A percentile compares a stretch with the other conserved stretches of the same genome.
Conservation (phyloP, 169 alveolate genomes). For the Haemoproteus tartakovskyi region DNA sequence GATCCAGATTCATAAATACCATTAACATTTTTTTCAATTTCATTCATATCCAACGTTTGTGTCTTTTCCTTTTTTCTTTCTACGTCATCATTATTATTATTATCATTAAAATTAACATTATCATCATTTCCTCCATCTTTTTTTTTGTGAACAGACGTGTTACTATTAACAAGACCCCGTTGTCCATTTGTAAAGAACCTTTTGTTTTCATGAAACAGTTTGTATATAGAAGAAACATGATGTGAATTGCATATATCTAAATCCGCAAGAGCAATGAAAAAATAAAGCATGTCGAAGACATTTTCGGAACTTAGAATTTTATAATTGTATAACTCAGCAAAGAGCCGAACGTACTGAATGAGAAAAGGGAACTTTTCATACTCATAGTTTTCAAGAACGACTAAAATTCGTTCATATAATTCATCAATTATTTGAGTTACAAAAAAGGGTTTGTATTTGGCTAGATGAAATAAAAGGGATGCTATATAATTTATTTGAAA, state of each 20-base stretch:
- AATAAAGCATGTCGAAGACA: slow-evolving; percentile 37
- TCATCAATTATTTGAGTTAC: slow-evolving; percentile 56
- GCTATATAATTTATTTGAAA: slow-evolving; percentile 35
- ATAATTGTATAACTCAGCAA: slow-evolving; percentile 20
- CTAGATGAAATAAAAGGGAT: slow-evolving; percentile 18
- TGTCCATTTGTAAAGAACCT: too few relatives aligned
- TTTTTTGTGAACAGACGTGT: too few relatives aligned
- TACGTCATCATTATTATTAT: too few relatives aligned
- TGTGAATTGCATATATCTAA: slow-evolving; percentile 6
- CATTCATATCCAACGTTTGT: too few relatives aligned
- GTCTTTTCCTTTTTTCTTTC: too few relatives aligned
- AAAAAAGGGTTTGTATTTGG: slow-evolving; percentile 29
- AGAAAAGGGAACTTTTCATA: slow-evolving; percentile 1
- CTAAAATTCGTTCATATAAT: slow-evolving; percentile 26
- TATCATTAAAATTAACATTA: too few relatives aligned
- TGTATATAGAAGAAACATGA: slow-evolving; percentile 6
- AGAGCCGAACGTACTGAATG: slow-evolving; percentile 32
- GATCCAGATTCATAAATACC: neutral
- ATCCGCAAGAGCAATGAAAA: slow-evolving; percentile 26
- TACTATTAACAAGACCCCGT: too few relatives aligned
- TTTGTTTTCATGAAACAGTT: slow-evolving; percentile 4
- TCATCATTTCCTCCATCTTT: too few relatives aligned
- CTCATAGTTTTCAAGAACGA: slow-evolving; percentile 15
- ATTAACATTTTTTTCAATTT: neutral
- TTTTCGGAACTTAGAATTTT: slow-evolving; percentile 13